These are phyloP conservation scores for Vitellaria paradoxa DNA, from an alignment of 179 eudicot genomes.

Conservation along the genomic window DNA sequence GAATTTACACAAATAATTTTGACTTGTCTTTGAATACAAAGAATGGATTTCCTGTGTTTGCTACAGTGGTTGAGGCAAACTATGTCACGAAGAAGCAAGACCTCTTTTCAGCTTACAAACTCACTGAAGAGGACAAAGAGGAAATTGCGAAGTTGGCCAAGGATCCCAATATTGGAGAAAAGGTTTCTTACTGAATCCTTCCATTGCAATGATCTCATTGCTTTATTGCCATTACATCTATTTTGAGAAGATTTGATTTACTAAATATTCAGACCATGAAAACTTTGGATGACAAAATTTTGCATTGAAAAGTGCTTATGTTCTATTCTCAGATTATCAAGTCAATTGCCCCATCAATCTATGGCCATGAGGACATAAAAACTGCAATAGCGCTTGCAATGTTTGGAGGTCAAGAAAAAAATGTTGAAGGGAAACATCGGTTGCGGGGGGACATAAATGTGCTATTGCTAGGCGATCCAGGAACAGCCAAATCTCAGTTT, in stretches of 20 bases:
- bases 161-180: conserved; percentile 92
- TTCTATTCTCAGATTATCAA: conserved; percentile 55
- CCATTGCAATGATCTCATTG: neutral
- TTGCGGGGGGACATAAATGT: conserved; percentile 93
- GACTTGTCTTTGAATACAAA: conserved; percentile 87
- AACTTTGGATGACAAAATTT: neutral
- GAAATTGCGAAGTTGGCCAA: conserved; percentile 87
- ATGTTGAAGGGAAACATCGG: conserved; percentile 90
- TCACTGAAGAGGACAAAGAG: conserved; percentile 94
- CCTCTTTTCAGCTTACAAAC: conserved; percentile 86
- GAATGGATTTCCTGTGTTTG: conserved; percentile 96
- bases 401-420: conserved; percentile 98
- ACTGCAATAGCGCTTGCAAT: conserved; percentile 96
- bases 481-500: conserved; percentile 96
- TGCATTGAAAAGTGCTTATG: neutral
- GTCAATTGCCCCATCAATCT: conserved; percentile 96
- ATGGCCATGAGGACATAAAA: conserved; percentile 97
- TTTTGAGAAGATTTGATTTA: neutral
- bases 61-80: conserved; percentile 97
- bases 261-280: neutral
- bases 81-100: conserved; percentile 92
- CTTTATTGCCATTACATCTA: neutral
- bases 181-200: conserved; percentile 39
- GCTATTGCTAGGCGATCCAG: conserved; percentile 94
- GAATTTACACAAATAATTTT: conserved; percentile 90